Percentiles rank a stretch among this genome's conserved stretches.
Evolutionary conservation across 768 basidiomycete species (phyloP).

Genomic region (Hypholoma sublateritium): DNA sequence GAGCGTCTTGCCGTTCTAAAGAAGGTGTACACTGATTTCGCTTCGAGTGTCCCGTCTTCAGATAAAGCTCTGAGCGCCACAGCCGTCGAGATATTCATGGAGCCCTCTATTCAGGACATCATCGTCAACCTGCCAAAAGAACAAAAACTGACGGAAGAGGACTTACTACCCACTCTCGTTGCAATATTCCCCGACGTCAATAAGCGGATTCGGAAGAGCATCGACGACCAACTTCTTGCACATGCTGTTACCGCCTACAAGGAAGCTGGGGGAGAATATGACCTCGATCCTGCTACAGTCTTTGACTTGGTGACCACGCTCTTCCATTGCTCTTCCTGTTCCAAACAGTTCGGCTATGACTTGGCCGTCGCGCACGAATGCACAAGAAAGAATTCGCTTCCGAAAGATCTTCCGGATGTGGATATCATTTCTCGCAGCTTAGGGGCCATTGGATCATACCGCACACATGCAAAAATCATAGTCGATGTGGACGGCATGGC

Average conservation of each 20-base stretch:
- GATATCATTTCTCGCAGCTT: neutral
- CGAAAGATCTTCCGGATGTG: neutral
- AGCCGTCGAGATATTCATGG: neutral
- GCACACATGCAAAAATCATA: neutral
- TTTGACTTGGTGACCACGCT: neutral
- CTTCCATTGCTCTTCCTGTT: neutral
- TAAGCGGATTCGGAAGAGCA: neutral
- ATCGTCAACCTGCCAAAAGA: neutral
- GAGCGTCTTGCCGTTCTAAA: neutral
- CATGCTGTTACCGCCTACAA: neutral
- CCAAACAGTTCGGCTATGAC: neutral
- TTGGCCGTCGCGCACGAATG: neutral
- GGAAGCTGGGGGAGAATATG: neutral
- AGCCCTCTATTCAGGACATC: neutral
- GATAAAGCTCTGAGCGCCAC: neutral
- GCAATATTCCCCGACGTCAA: neutral
- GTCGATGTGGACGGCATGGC: neutral
- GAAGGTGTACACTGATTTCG: neutral
- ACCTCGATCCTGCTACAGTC: neutral
- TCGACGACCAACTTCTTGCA: neutral
- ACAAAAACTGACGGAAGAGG: neutral
- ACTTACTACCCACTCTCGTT: neutral
- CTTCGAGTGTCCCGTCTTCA: neutral
- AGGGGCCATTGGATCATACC: neutral
- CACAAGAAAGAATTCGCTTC: neutral